Base-by-base conservation (phyloP, 2,329 filamentous ascomycete genomes). In the Erysiphe pisi region DNA sequence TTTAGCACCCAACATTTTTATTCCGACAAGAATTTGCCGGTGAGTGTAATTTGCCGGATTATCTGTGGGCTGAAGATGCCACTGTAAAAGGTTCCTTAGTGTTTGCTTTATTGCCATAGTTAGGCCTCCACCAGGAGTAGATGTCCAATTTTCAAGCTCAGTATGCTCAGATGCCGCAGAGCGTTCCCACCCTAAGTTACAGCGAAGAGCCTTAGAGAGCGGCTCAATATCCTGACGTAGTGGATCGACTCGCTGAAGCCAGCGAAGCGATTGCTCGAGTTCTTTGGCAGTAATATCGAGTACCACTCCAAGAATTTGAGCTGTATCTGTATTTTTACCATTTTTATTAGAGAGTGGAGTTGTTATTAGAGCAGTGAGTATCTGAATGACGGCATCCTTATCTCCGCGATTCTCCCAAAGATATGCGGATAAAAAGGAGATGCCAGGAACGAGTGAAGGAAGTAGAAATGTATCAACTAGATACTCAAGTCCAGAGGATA, bases 381-480 rank as follows among this genome's bases (percentile, higher is more conserved):
- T 89, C 79, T 90, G 89, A 78, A 94, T 86, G 25, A 92, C 85
- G 4, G 91, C 87, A 79, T 89, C 89, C 77, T 91, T 87, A 79
- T 92, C 89, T 22, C 86, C 85, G 20, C 88, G 87, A 77, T 90
- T 87, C 76, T 89, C 86, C 85, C 90, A 90, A 4, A 93, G 87
- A 79, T 91, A 89, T 77, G 89, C 87, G 0, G 89, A 86, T 78
- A 95, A 86, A 84, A 91, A 94, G 2, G 86, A 86, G 20, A 94
- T 86, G 0, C 90, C 91, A 7, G 90, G 89, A 1, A 94, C 88
- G 0, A 95, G 85, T 0, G 91, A 91, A 0, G 93, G 92, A n/a
- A 94, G 84, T 1, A 95, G 83, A 79, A 94, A 94, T 0, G 92
- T 91, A 79, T 94, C 91, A 3, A 93, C 89, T 16, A 95, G 85